Evolutionary conservation across 2,329 filamentous ascomycete genomes (phyloP).

Genomic region (Tolypocladium nubicola): DNA sequence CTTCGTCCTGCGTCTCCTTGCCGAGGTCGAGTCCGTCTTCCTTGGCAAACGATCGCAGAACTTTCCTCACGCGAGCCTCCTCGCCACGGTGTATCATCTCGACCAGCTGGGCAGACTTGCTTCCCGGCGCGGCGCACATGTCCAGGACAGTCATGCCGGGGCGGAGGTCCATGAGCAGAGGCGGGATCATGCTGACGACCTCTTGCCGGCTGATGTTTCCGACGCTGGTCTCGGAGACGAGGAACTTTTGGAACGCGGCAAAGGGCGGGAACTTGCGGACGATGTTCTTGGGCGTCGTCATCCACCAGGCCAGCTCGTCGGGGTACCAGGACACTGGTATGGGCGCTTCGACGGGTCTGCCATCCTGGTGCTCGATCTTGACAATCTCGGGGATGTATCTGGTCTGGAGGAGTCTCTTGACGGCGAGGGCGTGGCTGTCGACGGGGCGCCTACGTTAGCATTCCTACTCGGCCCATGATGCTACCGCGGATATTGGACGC

Average conservation of each 20-base stretch:
- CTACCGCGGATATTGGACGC: slow-evolving; percentile 11
- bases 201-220: slow-evolving; percentile 97
- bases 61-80: slow-evolving; percentile 71
- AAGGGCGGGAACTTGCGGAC: slow-evolving; percentile 91
- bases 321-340: slow-evolving; percentile 84
- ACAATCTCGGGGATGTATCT: slow-evolving; percentile 87
- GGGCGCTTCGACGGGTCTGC: slow-evolving; percentile 70
- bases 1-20: slow-evolving; percentile 34
- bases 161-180: slow-evolving; percentile 79
- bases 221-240: slow-evolving; percentile 92
- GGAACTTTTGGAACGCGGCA: slow-evolving; percentile 90
- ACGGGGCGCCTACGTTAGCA: slow-evolving; percentile 6
- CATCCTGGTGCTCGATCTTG: slow-evolving; percentile 73
- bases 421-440: slow-evolving; percentile 73
- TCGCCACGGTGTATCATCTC: slow-evolving; percentile 92
- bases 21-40: slow-evolving; percentile 47
- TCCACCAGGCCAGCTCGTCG: slow-evolving; percentile 89
- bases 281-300: slow-evolving; percentile 96
- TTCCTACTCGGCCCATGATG: background rate
- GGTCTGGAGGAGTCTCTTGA: slow-evolving; percentile 78
- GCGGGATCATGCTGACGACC: slow-evolving; percentile 97
- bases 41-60: slow-evolving; percentile 51
- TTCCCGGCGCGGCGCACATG: slow-evolving; percentile 92
- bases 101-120: slow-evolving; percentile 90
- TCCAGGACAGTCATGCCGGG: slow-evolving; percentile 91